Conservation (phyloP, 2,329 filamentous ascomycete species). For the Pseudocercospora eumusae region DNA sequence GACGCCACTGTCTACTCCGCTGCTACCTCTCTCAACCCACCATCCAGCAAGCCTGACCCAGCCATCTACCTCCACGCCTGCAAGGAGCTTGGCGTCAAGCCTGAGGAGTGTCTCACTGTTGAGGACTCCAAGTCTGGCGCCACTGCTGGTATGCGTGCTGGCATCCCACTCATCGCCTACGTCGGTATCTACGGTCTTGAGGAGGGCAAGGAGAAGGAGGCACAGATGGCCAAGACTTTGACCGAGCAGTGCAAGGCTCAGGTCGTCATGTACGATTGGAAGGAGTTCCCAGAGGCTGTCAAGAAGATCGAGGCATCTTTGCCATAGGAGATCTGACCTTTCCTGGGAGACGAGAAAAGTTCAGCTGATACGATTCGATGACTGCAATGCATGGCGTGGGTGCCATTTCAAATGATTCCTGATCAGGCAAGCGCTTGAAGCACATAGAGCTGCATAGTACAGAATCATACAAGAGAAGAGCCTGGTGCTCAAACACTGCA, state of each 20-base stretch:
- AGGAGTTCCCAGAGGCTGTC: conserved; percentile 52
- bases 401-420: conserved; percentile 3
- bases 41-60: conserved; percentile 89
- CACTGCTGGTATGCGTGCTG: conserved; percentile 72
- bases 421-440: not conserved
- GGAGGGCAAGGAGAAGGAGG: conserved; percentile 62
- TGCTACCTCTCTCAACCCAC: conserved; percentile 72
- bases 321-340: conserved; percentile 8
- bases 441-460: conserved; percentile 6
- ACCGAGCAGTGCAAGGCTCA: conserved; percentile 51
- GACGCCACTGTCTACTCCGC: conserved; percentile 76
- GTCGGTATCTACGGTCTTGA: conserved; percentile 73
- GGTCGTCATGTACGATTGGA: conserved; percentile 56
- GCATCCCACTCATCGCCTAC: conserved; percentile 80
- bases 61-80: conserved; percentile 82
- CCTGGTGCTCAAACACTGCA: conserved; percentile 5
- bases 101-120: conserved; percentile 73
- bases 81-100: conserved; percentile 68
- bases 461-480: conserved; percentile 3
- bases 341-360: not conserved
- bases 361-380: not conserved
- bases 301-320: conserved; percentile 49
- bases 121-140: conserved; percentile 89
- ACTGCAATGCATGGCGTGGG: not conserved
- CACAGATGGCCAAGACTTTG: conserved; percentile 54